Evolutionary conservation across 139 green algal species (phyloP), one percentile per base, ranked within the genome.

Genomic region (Dunaliella primolecta): DNA sequence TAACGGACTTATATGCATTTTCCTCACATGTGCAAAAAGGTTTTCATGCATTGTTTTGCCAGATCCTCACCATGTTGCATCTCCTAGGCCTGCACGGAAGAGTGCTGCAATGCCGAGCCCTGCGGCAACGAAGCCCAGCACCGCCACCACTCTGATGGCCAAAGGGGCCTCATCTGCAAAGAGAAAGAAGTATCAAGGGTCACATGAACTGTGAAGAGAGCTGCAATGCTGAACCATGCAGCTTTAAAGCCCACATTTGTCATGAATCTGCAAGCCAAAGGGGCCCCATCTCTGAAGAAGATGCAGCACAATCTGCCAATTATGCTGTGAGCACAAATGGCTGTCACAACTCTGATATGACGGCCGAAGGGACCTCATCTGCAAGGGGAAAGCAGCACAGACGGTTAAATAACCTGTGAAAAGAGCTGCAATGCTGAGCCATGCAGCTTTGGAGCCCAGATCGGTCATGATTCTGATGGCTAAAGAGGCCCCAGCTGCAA

Each of bases 41-140:
- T 32, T 25, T 36, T 3, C 36, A 36, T 83, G 30, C 37, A n/a
- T n/a, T n/a, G n/a, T n/a, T n/a, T n/a, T n/a, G n/a, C n/a, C n/a
- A 25, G 3, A 2, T 31, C 3, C 83, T 7, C 30, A 86, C 84
- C 85, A 88, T 7, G 85, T 85, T 7, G 85, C 81, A 30, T 88
- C 85, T 7, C 85, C 85, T 24, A 88, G 80, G 2, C 81, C 81
- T 1, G 34, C 24, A 20, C 34, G 74, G 27, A 84, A 29, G 2
- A 80, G 24, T 2, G 20, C 35, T 24, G 84, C 84, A 32, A 87
- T 38, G 25, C 25, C 33, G 0, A 78, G 1, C 2, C 84, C 84
- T 25, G 46, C 36, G 31, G 57, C 77, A 2, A 81, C 2, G 57
- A 33, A 80, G 2, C 27, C n/a, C 15, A 15, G 31, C 2, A 75